phyloP scores from a whole-genome alignment of 73 alveolate genomes.

The Tetrahymena malaccensis region DNA sequence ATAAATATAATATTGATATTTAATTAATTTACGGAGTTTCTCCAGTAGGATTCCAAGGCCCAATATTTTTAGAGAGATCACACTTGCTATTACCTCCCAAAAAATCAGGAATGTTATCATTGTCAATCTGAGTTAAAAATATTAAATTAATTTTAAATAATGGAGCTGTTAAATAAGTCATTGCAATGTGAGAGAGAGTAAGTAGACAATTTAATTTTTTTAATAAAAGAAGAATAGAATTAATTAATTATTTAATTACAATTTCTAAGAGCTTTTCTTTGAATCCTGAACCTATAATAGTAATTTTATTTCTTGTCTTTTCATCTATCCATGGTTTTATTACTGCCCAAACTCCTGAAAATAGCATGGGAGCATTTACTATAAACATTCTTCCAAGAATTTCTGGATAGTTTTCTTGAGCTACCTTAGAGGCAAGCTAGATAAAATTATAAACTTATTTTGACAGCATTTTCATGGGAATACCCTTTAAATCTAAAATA shows the following conservation, averaged over 20 bases:
- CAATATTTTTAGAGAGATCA: conserved; percentile 48
- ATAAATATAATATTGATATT: not conserved
- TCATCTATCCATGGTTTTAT: conserved; percentile 65
- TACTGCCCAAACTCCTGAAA: conserved; percentile 70
- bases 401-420: conserved; percentile 74
- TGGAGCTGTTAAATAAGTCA: no score
- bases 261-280: conserved; percentile 44
- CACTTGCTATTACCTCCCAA: conserved; percentile 68
- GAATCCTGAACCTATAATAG: conserved; percentile 54
- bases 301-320: conserved; percentile 59
- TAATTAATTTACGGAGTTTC: conserved; percentile 7
- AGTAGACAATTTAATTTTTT: not conserved
- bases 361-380: conserved; percentile 67
- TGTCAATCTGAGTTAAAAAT: conserved; percentile 29
- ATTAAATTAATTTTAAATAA: not conserved
- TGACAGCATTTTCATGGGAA: conserved; percentile 50
- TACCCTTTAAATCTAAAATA: conserved; percentile 59
- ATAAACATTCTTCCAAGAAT: conserved; percentile 62
- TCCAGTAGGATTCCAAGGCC: conserved; percentile 75
- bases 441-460: conserved; percentile 55
- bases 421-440: conserved; percentile 56
- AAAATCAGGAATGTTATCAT: conserved; percentile 62
- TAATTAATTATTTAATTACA: not conserved
- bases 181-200: no score
- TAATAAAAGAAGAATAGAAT: no score